These are phyloP conservation scores for Mycosphaerella arachidis DNA, from an alignment of 2,329 filamentous ascomycete genomes.

Conservation along the genomic window DNA sequence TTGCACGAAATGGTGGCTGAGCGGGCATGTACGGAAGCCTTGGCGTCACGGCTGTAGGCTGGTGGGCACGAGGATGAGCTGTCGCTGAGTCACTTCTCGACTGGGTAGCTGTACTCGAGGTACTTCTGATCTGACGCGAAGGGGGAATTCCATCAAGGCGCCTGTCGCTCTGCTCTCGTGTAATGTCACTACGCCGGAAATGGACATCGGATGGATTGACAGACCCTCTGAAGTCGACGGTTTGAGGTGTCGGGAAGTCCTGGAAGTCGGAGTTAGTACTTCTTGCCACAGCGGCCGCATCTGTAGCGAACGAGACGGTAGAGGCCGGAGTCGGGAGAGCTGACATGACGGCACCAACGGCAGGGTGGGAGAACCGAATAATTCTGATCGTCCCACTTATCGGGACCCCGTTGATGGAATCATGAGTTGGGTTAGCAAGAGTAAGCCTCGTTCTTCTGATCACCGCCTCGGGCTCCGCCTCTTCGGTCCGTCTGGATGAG, in stretches of 20 bases:
- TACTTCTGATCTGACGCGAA: neutral
- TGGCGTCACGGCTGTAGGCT: neutral
- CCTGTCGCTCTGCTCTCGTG: neutral
- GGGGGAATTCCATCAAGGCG: neutral
- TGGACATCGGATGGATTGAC: neutral
- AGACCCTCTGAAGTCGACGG: neutral
- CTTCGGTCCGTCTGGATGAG: neutral
- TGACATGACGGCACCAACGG: neutral
- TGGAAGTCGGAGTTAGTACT: neutral
- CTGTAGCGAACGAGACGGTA: neutral
- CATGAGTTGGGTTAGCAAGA: neutral
- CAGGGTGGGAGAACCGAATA: slow-evolving; percentile 1
- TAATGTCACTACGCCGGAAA: neutral
- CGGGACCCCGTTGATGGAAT: neutral
- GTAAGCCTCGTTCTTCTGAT: neutral
- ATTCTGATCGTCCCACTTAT: neutral
- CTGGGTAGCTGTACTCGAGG: neutral
- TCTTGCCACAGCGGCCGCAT: neutral
- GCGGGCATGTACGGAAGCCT: neutral
- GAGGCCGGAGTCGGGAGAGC: neutral
- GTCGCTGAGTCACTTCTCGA: neutral
- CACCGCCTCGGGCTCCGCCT: neutral
- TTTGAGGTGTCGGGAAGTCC: neutral
- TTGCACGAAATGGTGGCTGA: neutral
- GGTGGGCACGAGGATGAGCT: neutral